Percentiles rank a stretch among this genome's conserved stretches.
These are phyloP conservation scores for Parascedosporium putredinis DNA, from an alignment of 2,329 filamentous ascomycete species.

Conservation along the genomic window DNA sequence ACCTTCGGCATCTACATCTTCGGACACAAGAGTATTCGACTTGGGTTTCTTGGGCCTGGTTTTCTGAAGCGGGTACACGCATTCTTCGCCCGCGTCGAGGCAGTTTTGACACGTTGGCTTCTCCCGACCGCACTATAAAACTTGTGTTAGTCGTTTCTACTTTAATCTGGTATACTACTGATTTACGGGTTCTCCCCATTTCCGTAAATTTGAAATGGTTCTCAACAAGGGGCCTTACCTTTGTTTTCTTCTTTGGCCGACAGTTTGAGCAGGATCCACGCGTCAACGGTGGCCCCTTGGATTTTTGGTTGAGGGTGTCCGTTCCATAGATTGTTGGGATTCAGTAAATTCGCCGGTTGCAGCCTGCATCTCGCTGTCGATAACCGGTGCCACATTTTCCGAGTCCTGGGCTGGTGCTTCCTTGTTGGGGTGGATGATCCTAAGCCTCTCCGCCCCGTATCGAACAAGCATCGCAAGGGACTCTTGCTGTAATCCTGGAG, in stretches of 20 bases:
- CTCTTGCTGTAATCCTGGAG: constrained; percentile 41
- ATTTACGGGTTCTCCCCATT: too few relatives aligned
- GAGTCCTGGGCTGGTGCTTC: constrained; percentile 14
- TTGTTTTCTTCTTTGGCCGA: constrained; percentile 19
- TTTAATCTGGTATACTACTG: too few relatives aligned
- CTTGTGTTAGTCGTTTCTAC: background rate
- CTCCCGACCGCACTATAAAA: constrained; percentile 31
- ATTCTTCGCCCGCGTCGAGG: constrained; percentile 19
- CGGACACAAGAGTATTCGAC: background rate
- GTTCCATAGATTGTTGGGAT: too few relatives aligned
- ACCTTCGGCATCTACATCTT: background rate
- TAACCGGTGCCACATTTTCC: background rate
- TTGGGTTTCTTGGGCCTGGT: background rate
- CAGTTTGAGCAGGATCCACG: constrained; percentile 26
- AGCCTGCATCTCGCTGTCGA: too few relatives aligned
- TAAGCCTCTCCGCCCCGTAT: constrained; percentile 46
- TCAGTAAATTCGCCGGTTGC: too few relatives aligned
- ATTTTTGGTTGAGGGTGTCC: background rate
- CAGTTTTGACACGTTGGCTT: constrained; percentile 30
- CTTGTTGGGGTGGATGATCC: constrained; percentile 44
- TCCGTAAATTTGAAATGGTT: background rate
- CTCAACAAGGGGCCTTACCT: background rate
- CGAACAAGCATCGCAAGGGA: constrained; percentile 45
- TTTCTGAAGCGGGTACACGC: constrained; percentile 26
- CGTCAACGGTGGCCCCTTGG: constrained; percentile 13